These are phyloP conservation scores for Plenodomus lindquistii DNA, from an alignment of 2,329 filamentous ascomycete species.

Conservation along the genomic window DNA sequence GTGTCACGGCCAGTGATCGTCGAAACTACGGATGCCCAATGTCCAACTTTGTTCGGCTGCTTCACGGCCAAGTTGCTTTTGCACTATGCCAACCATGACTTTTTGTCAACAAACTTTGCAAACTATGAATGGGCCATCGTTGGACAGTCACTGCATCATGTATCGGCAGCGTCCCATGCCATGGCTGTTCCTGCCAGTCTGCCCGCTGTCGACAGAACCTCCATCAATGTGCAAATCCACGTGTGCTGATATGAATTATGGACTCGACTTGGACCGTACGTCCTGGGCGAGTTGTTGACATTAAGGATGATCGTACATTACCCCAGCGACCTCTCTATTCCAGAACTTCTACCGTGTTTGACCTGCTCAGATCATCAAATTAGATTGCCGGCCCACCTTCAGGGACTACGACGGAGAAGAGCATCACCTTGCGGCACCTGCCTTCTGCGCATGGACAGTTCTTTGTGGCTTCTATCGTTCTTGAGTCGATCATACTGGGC, in stretches of 20 bases:
- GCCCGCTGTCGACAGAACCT: conserved; percentile 13
- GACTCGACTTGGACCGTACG: background rate
- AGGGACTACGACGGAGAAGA: conserved; percentile 1
- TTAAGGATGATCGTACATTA: conserved; percentile 16
- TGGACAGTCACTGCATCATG: conserved; percentile 5
- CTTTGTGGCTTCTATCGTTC: background rate
- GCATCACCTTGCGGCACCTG: background rate
- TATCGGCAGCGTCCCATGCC: conserved; percentile 14
- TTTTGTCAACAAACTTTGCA: conserved; percentile 8
- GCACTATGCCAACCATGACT: conserved; percentile 5
- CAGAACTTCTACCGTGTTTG: conserved; percentile 35
- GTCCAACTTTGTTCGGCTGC: conserved; percentile 16
- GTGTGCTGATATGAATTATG: conserved; percentile 3
- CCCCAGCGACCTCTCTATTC: conserved; percentile 31
- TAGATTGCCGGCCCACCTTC: conserved; percentile 36
- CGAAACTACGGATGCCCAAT: conserved; percentile 20
- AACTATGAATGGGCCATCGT: conserved; percentile 13
- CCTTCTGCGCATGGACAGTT: background rate
- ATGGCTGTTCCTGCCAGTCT: conserved; percentile 13
- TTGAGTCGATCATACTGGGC: background rate
- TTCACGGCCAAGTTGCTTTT: conserved; percentile 23
- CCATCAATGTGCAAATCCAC: conserved; percentile 7
- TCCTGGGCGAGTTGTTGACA: conserved; percentile 15
- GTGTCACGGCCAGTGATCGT: conserved; percentile 24
- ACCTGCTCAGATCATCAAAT: conserved; percentile 30